These are phyloP conservation scores for Hawksworthiomyces lignivorus DNA, from an alignment of 2,329 filamentous ascomycete genomes.

Conservation along the genomic window DNA sequence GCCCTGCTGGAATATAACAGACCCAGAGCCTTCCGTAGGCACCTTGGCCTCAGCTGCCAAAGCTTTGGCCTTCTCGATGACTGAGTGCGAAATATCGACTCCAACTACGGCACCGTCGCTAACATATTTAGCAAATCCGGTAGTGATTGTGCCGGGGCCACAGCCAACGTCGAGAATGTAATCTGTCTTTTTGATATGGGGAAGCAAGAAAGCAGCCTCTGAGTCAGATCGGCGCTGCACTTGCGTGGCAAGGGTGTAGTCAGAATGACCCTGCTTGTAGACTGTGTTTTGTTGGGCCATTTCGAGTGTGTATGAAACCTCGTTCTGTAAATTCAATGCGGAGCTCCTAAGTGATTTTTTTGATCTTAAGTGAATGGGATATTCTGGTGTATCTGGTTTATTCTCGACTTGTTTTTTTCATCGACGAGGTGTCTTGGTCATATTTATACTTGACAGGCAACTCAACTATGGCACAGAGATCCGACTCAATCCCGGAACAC, in stretches of 20 bases:
- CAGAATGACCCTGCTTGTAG: conserved; percentile 3
- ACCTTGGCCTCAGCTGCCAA: conserved; percentile 12
- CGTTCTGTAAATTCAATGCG: too few species aligned
- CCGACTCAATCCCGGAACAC: too few species aligned
- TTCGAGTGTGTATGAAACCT: too few species aligned
- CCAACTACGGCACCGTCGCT: conserved; percentile 31
- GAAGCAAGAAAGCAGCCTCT: conserved; percentile 35
- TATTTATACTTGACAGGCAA: too few species aligned
- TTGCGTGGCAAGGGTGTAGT: conserved; percentile 29
- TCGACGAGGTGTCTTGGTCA: too few species aligned
- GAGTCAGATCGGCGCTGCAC: conserved; percentile 34
- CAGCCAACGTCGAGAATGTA: conserved; percentile 40
- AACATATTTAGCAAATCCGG: conserved; percentile 32
- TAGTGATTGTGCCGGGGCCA: conserved; percentile 41
- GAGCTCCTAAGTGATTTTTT: too few species aligned
- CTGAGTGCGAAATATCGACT: conserved; percentile 27
- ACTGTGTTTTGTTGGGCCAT: too few species aligned
- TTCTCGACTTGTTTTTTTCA: too few species aligned
- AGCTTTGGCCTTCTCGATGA: conserved; percentile 18
- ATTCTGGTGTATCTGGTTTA: too few species aligned
- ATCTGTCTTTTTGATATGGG: conserved; percentile 29
- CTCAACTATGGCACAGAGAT: too few species aligned
- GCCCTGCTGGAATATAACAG: conserved; percentile 23
- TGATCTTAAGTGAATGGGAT: too few species aligned
- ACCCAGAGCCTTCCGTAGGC: conserved; percentile 7